These are phyloP conservation scores for Bathelium albidoporum DNA, from an alignment of 495 filamentous ascomycete species.

Conservation along the genomic window DNA sequence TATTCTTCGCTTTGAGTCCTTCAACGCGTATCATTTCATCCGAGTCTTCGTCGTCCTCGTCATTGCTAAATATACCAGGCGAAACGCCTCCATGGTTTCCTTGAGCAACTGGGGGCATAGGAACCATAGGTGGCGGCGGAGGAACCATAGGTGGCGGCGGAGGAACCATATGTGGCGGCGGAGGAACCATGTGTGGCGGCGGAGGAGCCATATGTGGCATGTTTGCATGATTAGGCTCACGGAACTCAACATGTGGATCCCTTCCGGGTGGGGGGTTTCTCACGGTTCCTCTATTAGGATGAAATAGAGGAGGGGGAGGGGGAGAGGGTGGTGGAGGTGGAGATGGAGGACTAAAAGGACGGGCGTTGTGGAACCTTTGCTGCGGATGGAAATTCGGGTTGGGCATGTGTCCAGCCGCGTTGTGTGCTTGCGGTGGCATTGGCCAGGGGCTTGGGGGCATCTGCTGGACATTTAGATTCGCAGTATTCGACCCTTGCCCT, in stretches of 20 bases:
- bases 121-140: background rate
- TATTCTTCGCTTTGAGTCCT: background rate
- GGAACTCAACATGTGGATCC: background rate
- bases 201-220: too few species aligned
- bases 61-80: too few species aligned
- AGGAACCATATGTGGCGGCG: background rate
- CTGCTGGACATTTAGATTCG: background rate
- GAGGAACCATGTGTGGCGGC: background rate
- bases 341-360: background rate
- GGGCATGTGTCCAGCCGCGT: background rate
- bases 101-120: too few species aligned
- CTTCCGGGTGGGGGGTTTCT: background rate
- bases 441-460: background rate
- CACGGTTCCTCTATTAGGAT: background rate
- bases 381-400: background rate
- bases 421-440: background rate
- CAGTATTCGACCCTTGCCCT: background rate
- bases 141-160: background rate
- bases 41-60: background rate
- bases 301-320: background rate
- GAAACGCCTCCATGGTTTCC: too few species aligned
- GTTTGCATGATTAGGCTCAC: background rate
- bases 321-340: background rate
- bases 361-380: too few species aligned
- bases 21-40: background rate